Evolutionary conservation across 2,329 filamentous ascomycete genomes (phyloP), one percentile per base, ranked within the genome.

Genomic region (Monosporascus sp.): DNA sequence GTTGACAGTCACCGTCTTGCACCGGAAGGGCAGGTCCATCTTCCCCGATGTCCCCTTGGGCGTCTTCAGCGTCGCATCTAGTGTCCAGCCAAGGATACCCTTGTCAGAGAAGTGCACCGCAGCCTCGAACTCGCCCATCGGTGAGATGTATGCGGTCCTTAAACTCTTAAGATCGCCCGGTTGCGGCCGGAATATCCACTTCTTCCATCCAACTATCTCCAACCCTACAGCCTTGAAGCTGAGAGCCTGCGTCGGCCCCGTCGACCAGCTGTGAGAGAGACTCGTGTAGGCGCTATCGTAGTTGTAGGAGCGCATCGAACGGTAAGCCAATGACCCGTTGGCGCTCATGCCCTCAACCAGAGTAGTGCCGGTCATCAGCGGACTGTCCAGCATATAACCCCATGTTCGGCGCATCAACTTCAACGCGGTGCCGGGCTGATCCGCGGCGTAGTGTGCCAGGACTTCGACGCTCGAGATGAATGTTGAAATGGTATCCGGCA

Each of bases 241-340:
- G 18, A 68, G 50, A 15, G 63, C 54, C 49, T 50, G 54, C 1
- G 65, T 67, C 3, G 66, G 67, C 1, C 67, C 69, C 1, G 65
- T 60, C 18, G 59, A 60, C 70, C 70, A 72, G 0, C 68, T 66
- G 52, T 72, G 69, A 4, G 63, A 62, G 39, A 69, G 63, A n/a
- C 59, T 64, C 7, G 68, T 67, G 52, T 68, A 68, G 11, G 63
- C 58, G 0, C 68, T 59, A 46, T 71, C 68, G 46, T 61, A 60
- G 1, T 54, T 62, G 50, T 71, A 72, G 2, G 65, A 68, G 1
- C 64, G 54, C 20, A 58, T 56, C 3, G 60, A 60, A 3, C 66
- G 55, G 49, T 72, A 73, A 39, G 69, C 66, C 3, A 72, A 50
- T 17, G 63, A 65, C 0, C 71, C 71, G 52, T 72, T 70, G n/a